A percentile compares a stretch with the other conserved stretches of the same genome.
Conservation (phyloP, 2,329 filamentous ascomycete species). For the Phyllosticta capitalensis region DNA sequence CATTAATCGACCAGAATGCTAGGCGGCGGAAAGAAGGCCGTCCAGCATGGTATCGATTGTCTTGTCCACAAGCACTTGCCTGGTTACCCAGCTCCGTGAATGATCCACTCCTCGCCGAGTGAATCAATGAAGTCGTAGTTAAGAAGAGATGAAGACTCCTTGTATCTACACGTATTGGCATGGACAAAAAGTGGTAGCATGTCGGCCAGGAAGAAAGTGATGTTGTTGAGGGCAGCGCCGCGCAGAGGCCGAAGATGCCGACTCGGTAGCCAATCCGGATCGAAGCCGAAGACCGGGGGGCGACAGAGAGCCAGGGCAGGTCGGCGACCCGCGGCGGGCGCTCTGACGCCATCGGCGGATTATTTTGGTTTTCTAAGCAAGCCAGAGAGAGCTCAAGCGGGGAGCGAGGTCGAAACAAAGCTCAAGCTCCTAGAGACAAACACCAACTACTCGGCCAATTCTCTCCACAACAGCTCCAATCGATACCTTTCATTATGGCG, state of each 20-base stretch:
- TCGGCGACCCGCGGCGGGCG: background rate
- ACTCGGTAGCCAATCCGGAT: background rate
- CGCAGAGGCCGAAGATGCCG: background rate
- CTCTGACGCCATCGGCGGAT: constrained; percentile 7
- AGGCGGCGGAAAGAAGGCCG: background rate
- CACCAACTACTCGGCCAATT: background rate
- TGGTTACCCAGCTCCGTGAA: no score
- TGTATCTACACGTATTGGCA: no score
- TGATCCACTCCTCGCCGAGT: no score
- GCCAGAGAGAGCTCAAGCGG: background rate
- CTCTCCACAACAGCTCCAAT: background rate
- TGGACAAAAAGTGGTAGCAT: no score
- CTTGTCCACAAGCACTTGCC: background rate
- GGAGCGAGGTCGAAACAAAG: background rate
- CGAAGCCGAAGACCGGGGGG: background rate
- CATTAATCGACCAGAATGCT: background rate
- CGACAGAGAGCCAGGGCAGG: no score
- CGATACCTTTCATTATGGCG: constrained; percentile 19
- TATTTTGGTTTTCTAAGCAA: constrained; percentile 1
- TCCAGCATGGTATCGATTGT: background rate
- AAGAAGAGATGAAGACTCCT: no score
- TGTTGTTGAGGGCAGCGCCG: background rate
- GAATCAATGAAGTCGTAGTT: no score
- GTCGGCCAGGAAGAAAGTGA: background rate
- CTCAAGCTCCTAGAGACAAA: background rate